phyloP scores from a whole-genome alignment of 106 monocot species.

The Platanthera zijinensis region DNA sequence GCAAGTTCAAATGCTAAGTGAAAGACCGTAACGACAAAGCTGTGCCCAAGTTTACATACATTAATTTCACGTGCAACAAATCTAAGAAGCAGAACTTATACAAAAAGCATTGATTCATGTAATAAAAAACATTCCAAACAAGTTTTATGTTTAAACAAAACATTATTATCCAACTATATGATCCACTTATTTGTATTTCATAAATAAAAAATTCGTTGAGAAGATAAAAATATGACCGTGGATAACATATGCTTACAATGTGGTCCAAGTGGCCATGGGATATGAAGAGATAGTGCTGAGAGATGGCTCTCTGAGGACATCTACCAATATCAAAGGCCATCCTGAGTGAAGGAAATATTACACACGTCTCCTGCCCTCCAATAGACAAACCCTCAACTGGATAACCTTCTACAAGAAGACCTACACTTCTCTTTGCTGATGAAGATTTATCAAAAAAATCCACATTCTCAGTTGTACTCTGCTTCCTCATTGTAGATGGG shows the following conservation, averaged over 20 bases:
- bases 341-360: conserved; percentile 80
- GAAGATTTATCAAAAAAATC: conserved; percentile 2
- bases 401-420: conserved; percentile 63
- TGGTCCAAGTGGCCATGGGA: conserved; percentile 97
- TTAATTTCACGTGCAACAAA: neutral
- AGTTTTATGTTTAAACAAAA: neutral
- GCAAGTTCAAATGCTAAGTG: neutral
- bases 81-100: neutral
- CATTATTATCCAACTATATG: neutral
- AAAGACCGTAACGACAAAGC: neutral
- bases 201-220: neutral
- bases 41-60: neutral
- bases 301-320: conserved; percentile 84
- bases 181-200: neutral
- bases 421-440: conserved; percentile 19
- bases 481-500: neutral
- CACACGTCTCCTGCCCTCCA: conserved; percentile 88
- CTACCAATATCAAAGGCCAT: conserved; percentile 90
- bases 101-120: neutral
- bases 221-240: neutral
- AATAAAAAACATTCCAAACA: neutral
- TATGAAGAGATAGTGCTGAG: conserved; percentile 91
- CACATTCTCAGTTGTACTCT: neutral
- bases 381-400: conserved; percentile 83
- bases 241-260: conserved; percentile 46